Evolutionary conservation across 345 rosid species (phyloP), one percentile per base, ranked within the genome.

Genomic region (Erodium maritimum): DNA sequence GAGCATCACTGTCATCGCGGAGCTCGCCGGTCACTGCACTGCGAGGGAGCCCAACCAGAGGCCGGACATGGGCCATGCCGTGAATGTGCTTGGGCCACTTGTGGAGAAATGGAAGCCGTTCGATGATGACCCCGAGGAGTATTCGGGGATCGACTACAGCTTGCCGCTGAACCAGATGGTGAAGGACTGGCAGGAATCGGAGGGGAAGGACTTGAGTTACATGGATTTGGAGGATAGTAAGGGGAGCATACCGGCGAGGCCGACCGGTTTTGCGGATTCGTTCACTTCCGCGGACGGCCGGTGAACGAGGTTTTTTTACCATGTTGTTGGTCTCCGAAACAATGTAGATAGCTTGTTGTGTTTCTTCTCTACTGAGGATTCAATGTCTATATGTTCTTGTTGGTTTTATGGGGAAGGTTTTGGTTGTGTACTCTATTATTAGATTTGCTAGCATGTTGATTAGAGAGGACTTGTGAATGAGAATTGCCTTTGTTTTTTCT

Each of bases 1-100:
- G 69, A 86, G 80, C 61, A 79, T 86, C 33, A 75, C 69, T 23
- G 68, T 37, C 13, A 77, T 86, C 42, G 80, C 82, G 0, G 89
- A 86, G 42, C 82, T 86, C 1, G 94, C 89, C 2, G 89, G 94
- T 20, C 94, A 86, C 70, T 86, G 94, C 75, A 83, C 94, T 0
- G 79, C 81, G 19, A 81, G 89, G 66, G 94, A 83, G 58, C 94
- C 87, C 0, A 68, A 33, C 65, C 89, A 86, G 60, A 71, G 94
- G 68, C 89, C 94, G 0, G 94, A 86, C 53, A 86, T 86, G 94
- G 72, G 94, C 42, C 85, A 86, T 50, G 85, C 83, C 0, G 89
- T 86, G 69, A 86, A 79, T 53, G 79, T 83, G 17, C 68, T 86
- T 19, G 83, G 75, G 8, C 83, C 89, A 8, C 89, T 86, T 2